Evolutionary conservation across 1,284 basidiomycete species (phyloP), one percentile per base, ranked within the genome.

Genomic region (Abortiporus biennis): DNA sequence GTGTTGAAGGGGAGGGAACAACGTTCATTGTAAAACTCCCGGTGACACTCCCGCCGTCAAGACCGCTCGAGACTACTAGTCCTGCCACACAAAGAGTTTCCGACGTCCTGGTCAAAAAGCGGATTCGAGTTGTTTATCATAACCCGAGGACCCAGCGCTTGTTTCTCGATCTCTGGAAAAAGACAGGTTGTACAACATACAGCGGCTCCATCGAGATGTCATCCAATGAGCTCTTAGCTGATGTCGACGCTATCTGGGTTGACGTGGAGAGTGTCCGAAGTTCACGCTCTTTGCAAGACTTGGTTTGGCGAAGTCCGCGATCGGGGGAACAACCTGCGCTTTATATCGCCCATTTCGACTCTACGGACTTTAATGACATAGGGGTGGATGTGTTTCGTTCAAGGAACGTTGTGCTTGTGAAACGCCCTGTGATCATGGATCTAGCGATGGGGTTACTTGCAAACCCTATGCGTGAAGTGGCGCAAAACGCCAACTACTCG

Each of bases 11-110:
- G 38, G 48, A 47, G 16, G 59, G 59, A 0, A 55, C 44, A 23
- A 57, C 55, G 3, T 61, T 61, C 44, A 55, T 45, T 6, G 54
- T 61, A 34, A 51, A 48, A 35, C 42, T 61, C 1, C 59, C 59
- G 3, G 44, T 56, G 30, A 48, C 50, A 0, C 30, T 17, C 19
- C 34, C 34, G 8, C 31, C 31, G 12, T n/a, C 15, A 5, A 25
- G 51, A 4, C 46, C 55, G 1, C 47, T 50, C 1, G 39, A 46
- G 12, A 39, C 49, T 5, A 48, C 51, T 1, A 44, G 47, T 1
- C 46, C 43, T 1, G 38, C 36, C 6, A 43, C 21, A 19, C 5
- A 23, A 4, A 33, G 36, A 20, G n/a, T n/a, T n/a, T n/a, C n/a
- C 41, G 35, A 9, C 5, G 39, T 2, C 20, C 36, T n/a, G n/a